Base-by-base conservation (phyloP, 1,284 basidiomycete genomes). In the Ganoderma lingzhi region DNA sequence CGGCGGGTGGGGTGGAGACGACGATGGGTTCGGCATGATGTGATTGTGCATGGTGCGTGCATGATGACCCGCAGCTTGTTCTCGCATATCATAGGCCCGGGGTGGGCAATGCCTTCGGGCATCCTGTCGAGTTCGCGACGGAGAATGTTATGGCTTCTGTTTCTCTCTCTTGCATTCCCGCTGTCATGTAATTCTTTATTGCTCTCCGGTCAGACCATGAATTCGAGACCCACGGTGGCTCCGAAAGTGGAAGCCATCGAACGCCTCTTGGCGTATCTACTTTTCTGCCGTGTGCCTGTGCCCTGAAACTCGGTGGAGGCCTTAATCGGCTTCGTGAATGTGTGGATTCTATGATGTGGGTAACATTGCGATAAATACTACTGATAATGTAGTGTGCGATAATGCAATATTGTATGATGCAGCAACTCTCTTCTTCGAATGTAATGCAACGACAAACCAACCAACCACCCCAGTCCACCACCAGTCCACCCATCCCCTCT, bases 21-120 rank as follows among this genome's bases (percentile, higher is more conserved):
- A 89, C 72, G 89, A 90, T 75, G 88, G 86, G 60, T 91, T 90
- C 86, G 88, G 89, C 62, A 86, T 88, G 86, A 76, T 86, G 65
- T 88, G 75, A 83, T 44, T 23, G 48, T 53, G 48, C 23, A 28
- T 51, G 48, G 14, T 53, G 48, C 35, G 23, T 53, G 48, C 23
- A 28, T 51, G 48, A 53, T 53, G 48, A 28, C 48, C 23, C 48
- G 48, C 17, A 39, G 15, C 37, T n/a, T 8, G 23, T 61, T 19
- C 37, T n/a, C 37, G 37, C 3, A 14, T 28, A 35, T 35, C 35
- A 35, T 35, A 4, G 10, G 23, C 30, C 14, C 15, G 53, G 30
- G 30, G 15, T 35, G 53, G 53, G 19, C 53, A 19, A 32, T 32
- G 30, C 14, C 9, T 59, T 59, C 37, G 9, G 8, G 37, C 32